Conservation (phyloP, 2,329 filamentous ascomycete species). For the Davidsoniella neocaledoniae region DNA sequence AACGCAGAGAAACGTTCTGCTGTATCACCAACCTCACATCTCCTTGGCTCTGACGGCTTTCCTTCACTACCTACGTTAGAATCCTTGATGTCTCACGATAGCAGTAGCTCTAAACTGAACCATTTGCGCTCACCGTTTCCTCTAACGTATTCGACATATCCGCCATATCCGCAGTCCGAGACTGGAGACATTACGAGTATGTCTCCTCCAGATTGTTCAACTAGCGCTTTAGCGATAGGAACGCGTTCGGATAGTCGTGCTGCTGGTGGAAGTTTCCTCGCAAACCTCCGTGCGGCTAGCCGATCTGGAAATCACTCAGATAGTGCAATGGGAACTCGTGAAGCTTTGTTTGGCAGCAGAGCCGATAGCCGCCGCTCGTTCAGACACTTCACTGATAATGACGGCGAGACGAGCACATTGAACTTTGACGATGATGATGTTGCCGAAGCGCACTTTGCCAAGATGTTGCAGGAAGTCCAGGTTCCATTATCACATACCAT, state of each 20-base stretch:
- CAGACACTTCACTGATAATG: not conserved
- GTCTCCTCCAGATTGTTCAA: not conserved
- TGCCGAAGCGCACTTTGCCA: constrained; percentile 6
- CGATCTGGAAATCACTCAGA: not conserved
- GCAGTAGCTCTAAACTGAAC: too few species aligned
- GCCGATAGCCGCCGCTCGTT: not conserved
- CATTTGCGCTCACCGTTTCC: constrained; percentile 1
- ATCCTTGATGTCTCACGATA: too few species aligned
- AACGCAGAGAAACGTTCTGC: not conserved
- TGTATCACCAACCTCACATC: too few species aligned
- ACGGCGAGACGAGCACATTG: not conserved
- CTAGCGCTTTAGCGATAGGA: not conserved
- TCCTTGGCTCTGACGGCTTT: too few species aligned
- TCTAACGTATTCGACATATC: not conserved
- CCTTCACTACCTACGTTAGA: not conserved
- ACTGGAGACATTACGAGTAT: not conserved
- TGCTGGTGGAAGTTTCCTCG: not conserved
- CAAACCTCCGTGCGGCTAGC: not conserved
- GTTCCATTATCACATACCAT: not conserved
- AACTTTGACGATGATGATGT: constrained; percentile 2
- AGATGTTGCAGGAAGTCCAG: constrained; percentile 1
- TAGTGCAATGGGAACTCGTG: not conserved
- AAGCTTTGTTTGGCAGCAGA: not conserved
- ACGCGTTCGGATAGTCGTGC: not conserved
- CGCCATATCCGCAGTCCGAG: not conserved